Evolutionary conservation across 192 early-diverging fungal genomes (phyloP), one percentile per base, ranked within the genome.

Genomic region (Coemansia aciculifera): DNA sequence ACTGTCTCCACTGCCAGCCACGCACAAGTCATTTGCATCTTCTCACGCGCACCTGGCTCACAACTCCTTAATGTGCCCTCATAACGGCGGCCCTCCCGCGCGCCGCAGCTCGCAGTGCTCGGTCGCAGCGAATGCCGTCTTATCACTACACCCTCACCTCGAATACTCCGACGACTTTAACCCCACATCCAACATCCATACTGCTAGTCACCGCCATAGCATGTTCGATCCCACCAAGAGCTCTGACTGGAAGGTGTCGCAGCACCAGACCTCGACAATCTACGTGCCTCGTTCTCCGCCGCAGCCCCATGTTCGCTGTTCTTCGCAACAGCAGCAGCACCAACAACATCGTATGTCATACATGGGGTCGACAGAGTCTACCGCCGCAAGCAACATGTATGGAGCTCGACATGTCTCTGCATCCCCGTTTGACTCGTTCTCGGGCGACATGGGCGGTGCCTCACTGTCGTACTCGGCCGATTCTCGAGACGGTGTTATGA

Each of bases 41-140:
- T 48, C 46, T 7, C 46, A 48, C 19, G 46, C 46, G 46, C 46
- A 48, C n/a, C 5, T 19, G 46, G 46, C 46, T 48, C 46, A 21
- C 46, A 43, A 40, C 34, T 52, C 34, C n/a, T 23, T 60, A 39
- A 36, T 21, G 36, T 37, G 36, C 21, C 59, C 34, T 15, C 34
- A 60, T 19, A 60, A 36, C 36, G 21, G 59, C 59, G 43, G 42
- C 60, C 34, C 32, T 63, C 49, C 24, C 38, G 36, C 61, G 62
- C 70, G 74, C 31, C 70, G 71, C 19, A 69, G 63, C 51, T 81
- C 79, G 17, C 67, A 64, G 8, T 76, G 74, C 68, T 81, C 79
- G 2, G 71, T 81, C 6, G 71, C 74, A 7, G 70, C 65, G 11
- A 39, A 36, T 23, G 36, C 59, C 19, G 59, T 6, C n/a, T 11